Evolutionary conservation across 371 early-diverging fungal species (phyloP), one percentile per base, ranked within the genome.

Genomic region (Nosema granulosis): DNA sequence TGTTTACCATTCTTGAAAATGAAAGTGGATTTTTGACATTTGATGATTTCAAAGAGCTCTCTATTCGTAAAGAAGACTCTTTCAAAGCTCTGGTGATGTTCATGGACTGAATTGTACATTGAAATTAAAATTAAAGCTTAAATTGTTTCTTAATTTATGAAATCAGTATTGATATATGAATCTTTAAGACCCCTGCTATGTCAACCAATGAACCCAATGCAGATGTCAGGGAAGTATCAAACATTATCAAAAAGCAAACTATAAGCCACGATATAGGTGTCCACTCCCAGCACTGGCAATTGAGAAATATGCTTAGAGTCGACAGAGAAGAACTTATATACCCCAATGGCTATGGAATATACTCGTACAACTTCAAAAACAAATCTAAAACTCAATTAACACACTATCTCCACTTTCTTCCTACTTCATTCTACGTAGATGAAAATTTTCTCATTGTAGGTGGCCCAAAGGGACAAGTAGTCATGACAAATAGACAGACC

Each of bases 381-480:
- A 90, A 90, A 78, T 88, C 90, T 74, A 89, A 89, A 18, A 86
- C 84, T 57, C 84, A 82, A 3, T 0, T 82, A 87, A 2, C 79
- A 89, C 49, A 88, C 88, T 79, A 89, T 90, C 84, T 92, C 59
- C 80, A 88, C 0, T 93, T 91, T 80, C 86, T 88, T 1, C 92
- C 94, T 0, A 91, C 92, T 0, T 91, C 91, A 9, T 89, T 91
- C 83, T 87, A 90, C 1, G n/a, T 49, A 51, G 69, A 79, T 11
- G 31, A 80, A 56, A 92, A 92, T 0, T 92, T 90, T 75, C 85
- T 92, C 35, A 93, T 92, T 0, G 92, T 90, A 1, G 95, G 93
- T 2, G 94, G 95, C 0, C 92, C 91, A 75, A 87, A 91, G 58
- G 89, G 90, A 26, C 92, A 94, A 79, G 82, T 93, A 59, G 89